Base-by-base conservation (phyloP, 2,329 filamentous ascomycete species). In the Curvularia hawaiiensis region DNA sequence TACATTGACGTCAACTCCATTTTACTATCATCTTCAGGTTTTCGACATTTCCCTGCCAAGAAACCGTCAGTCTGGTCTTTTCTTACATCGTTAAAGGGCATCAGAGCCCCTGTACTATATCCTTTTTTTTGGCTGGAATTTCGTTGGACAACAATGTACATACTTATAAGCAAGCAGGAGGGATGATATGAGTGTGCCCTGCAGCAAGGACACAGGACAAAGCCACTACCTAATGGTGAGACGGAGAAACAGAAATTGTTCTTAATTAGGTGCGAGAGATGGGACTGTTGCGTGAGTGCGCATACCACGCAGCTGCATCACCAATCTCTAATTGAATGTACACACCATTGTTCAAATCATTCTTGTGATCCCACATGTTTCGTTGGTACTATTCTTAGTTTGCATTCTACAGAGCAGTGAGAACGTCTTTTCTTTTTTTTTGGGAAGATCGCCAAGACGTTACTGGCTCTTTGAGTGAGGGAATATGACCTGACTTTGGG, bases 121-220 rank as follows among this genome's bases (percentile, higher is more conserved):
- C 62, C 35, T 60, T 58, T 44, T 61, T 60, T 48, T 48, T 56
- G 26, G 30, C 38, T 59, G 47, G 44, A 50, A 43, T 60, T 61
- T 55, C 59, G 38, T 58, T 52, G 64, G 66, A 65, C 61, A 66
- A 59, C 65, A 58, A 70, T 63, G 67, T 72, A 72, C 47, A 69
- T 71, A 69, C 45, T 56, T 51, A 43, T 49, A 56, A 45, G 28
- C 22, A 35, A 12, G 44, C 22, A 43, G n/a, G 43, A 26, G 46
- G 45, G 35, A 49, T 53, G 50, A 41, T 46, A 52, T n/a, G 38
- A 35, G 38, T 22, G 44, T 28, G 35, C 20, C 43, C 47, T 52
- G 50, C 33, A 50, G 56, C 39, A 52, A 52, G 28, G 50, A 53
- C 54, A 44, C 22, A 22, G 53, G 33, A 40, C 22, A 55, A 61